Evolutionary conservation across 228 moss, liverwort and hornwort species (phyloP).

Genomic region (Sphagnum magellanicum): DNA sequence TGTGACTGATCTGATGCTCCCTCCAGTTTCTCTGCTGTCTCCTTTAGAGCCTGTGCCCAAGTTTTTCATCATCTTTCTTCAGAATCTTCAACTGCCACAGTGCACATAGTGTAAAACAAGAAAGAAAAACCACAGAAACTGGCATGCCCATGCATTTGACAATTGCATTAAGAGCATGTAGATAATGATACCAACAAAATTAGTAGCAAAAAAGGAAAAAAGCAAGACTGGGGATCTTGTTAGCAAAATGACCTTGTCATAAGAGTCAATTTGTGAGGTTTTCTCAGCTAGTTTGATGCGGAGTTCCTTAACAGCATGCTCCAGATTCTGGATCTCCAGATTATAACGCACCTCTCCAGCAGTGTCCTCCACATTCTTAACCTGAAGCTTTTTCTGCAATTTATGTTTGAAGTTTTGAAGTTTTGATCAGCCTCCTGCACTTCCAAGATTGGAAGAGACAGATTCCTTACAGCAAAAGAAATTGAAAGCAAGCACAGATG

Average conservation of each 20-base stretch:
- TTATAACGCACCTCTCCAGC: slow-evolving; percentile 92
- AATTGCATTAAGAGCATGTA: too few relatives aligned
- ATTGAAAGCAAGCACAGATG: too few relatives aligned
- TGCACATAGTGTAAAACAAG: background rate
- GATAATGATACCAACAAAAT: too few relatives aligned
- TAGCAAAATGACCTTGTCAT: slow-evolving; percentile 64
- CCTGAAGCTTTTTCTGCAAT: slow-evolving; percentile 81
- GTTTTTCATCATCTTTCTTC: background rate
- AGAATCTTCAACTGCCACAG: background rate
- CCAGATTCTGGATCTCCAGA: slow-evolving; percentile 85
- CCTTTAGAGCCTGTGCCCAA: slow-evolving; percentile 63
- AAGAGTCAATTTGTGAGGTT: slow-evolving; percentile 71
- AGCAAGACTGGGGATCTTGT: background rate
- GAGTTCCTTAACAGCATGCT: slow-evolving; percentile 82
- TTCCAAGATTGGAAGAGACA: too few relatives aligned
- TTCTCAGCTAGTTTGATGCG: slow-evolving; percentile 68
- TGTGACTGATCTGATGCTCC: slow-evolving; percentile 96
- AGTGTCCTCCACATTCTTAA: slow-evolving; percentile 92
- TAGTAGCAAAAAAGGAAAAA: too few relatives aligned
- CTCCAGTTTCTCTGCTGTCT: slow-evolving; percentile 91
- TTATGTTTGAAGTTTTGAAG: too few relatives aligned
- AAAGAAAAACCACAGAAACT: background rate
- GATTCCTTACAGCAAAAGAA: too few relatives aligned
- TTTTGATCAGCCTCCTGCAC: too few relatives aligned
- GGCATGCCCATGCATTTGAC: too few relatives aligned